Percentiles rank a stretch among this genome's conserved stretches.
Evolutionary conservation across 169 alveolate species (phyloP).

Genomic region (Eimeria sp.): DNA sequence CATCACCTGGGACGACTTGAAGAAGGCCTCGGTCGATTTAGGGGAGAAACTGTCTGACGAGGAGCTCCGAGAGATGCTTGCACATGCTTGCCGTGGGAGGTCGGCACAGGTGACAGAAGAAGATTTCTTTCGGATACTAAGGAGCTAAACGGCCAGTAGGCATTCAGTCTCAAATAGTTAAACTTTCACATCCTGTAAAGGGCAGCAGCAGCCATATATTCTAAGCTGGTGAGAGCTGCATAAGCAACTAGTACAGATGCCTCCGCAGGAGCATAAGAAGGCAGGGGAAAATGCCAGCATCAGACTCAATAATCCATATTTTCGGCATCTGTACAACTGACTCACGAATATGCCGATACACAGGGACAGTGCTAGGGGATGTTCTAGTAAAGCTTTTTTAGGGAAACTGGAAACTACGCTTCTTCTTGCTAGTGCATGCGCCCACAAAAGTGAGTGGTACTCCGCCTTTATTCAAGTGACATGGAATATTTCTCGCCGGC

Average conservation of each 20-base stretch:
- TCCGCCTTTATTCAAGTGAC: not conserved
- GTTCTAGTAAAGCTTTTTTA: too few species aligned
- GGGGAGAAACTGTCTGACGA: slow-evolving; percentile 77
- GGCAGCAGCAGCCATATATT: not conserved
- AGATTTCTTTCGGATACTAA: slow-evolving; percentile 72
- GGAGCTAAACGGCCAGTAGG: slow-evolving; percentile 20
- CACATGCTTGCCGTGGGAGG: slow-evolving; percentile 45
- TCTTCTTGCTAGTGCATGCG: not conserved
- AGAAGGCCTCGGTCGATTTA: slow-evolving; percentile 89
- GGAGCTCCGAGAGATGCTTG: slow-evolving; percentile 76
- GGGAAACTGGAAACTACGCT: not conserved
- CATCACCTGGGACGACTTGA: slow-evolving; percentile 92
- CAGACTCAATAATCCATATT: not conserved
- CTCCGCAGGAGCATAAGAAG: not conserved
- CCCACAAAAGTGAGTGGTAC: not conserved
- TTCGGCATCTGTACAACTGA: not conserved
- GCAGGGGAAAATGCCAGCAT: not conserved
- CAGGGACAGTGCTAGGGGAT: not conserved
- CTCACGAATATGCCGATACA: not conserved
- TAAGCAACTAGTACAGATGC: not conserved
- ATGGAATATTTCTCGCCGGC: not conserved
- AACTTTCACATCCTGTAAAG: not conserved
- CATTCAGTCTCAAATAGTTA: not conserved
- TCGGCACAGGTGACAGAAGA: slow-evolving; percentile 72
- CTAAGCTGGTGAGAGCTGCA: not conserved